phyloP scores from a whole-genome alignment of 495 filamentous ascomycete species.

The Penicillium taxi region DNA sequence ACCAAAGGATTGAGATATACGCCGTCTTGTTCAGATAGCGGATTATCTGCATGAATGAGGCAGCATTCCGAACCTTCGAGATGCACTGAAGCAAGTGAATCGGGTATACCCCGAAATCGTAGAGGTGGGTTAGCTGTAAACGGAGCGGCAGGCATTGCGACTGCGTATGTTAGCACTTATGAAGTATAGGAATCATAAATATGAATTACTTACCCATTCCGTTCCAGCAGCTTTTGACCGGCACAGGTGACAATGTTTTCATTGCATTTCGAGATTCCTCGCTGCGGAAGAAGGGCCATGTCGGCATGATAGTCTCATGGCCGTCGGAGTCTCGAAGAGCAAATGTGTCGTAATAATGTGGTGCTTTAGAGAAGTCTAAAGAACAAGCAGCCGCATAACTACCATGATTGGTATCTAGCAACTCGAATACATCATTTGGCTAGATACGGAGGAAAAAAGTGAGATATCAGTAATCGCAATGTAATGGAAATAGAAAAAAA shows the following conservation, averaged over 20 bases:
- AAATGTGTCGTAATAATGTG: slow-evolving; percentile 75
- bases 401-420: slow-evolving; percentile 66
- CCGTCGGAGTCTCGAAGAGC: slow-evolving; percentile 67
- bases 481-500: background rate
- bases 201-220: slow-evolving; percentile 49
- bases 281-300: slow-evolving; percentile 73
- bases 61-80: slow-evolving; percentile 80
- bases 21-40: slow-evolving; percentile 42
- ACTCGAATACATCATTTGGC: slow-evolving; percentile 56
- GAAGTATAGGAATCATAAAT: background rate
- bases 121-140: slow-evolving; percentile 45
- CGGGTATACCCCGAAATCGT: slow-evolving; percentile 62
- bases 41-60: slow-evolving; percentile 72
- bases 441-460: background rate
- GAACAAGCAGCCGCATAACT: slow-evolving; percentile 76
- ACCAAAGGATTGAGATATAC: slow-evolving; percentile 74
- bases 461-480: no score
- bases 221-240: slow-evolving; percentile 77
- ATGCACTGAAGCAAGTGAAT: slow-evolving; percentile 57
- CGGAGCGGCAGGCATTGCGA: slow-evolving; percentile 50
- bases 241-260: slow-evolving; percentile 47
- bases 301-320: slow-evolving; percentile 51
- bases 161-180: slow-evolving; percentile 19
- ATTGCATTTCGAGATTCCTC: slow-evolving; percentile 51
- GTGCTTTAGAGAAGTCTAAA: slow-evolving; percentile 64